Evolutionary conservation across 169 alveolate species (phyloP).

Genomic region (Plasmodium fragile): DNA sequence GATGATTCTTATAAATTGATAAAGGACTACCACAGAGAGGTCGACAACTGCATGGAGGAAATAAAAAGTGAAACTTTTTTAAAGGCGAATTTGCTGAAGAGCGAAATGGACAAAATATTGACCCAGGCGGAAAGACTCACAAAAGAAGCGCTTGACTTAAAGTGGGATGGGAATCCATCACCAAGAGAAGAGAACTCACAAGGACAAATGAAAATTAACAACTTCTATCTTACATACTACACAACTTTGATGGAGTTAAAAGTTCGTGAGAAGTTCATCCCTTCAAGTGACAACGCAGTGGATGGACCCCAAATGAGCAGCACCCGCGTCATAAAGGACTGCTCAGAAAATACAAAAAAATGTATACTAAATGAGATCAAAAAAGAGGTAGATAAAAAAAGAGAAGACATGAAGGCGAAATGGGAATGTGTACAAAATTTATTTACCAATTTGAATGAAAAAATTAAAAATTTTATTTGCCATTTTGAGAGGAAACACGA

Average conservation of each 20-base stretch:
- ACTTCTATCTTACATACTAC: slow-evolving; percentile 5
- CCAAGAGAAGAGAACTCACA: not conserved
- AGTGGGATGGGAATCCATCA: not conserved
- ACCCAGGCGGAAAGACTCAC: slow-evolving; percentile 9
- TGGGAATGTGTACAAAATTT: slow-evolving; percentile 22
- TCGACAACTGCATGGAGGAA: slow-evolving; percentile 9
- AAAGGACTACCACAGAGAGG: slow-evolving; percentile 24
- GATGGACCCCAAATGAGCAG: not conserved
- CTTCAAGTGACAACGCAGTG: not conserved
- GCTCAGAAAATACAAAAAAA: not conserved
- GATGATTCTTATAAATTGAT: not conserved
- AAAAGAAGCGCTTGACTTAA: not conserved
- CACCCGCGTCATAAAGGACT: not conserved
- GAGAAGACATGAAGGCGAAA: not conserved
- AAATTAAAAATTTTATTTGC: slow-evolving; percentile 12
- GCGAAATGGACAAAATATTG: slow-evolving; percentile 2
- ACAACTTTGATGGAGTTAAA: not conserved
- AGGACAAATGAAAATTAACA: not conserved
- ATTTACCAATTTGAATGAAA: slow-evolving; percentile 29
- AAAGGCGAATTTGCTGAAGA: slow-evolving; percentile 9
- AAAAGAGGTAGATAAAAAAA: slow-evolving; percentile 8
- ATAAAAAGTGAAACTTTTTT: slow-evolving; percentile 20
- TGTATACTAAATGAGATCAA: slow-evolving; percentile 10
- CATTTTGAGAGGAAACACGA: slow-evolving; percentile 43
- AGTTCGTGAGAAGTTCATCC: slow-evolving; percentile 5